These are phyloP conservation scores for Dipteronia sinensis DNA, from an alignment of 345 rosid species.

Conservation along the genomic window DNA sequence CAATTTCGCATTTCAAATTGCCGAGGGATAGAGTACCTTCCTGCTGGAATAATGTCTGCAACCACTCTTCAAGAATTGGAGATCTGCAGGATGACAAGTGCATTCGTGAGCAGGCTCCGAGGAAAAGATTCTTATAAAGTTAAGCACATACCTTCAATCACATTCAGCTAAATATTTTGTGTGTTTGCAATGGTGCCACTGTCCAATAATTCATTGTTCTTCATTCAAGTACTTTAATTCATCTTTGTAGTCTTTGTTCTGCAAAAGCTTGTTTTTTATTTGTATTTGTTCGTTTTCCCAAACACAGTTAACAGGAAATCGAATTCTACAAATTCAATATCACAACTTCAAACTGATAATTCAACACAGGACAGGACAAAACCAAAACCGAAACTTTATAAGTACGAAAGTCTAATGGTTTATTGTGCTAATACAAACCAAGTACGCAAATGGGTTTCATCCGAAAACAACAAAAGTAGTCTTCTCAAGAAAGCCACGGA, in stretches of 20 bases:
- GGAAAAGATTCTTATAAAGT: slow-evolving; percentile 25
- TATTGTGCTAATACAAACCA: not conserved
- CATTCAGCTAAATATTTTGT: not conserved
- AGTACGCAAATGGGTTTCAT: too few species aligned
- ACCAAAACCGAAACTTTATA: too few species aligned
- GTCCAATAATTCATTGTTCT: too few species aligned
- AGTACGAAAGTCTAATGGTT: not conserved
- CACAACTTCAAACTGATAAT: too few species aligned
- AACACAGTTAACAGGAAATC: too few species aligned
- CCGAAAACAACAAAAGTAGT: too few species aligned
- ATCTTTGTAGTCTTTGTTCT: not conserved
- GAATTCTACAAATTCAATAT: too few species aligned
- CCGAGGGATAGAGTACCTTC: slow-evolving; percentile 14
- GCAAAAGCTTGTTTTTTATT: too few species aligned
- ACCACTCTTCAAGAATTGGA: slow-evolving; percentile 14
- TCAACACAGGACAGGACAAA: too few species aligned
- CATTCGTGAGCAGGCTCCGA: slow-evolving; percentile 10
- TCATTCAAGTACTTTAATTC: not conserved
- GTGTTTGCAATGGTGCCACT: too few species aligned
- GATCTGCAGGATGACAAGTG: slow-evolving; percentile 17
- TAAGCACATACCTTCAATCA: slow-evolving; percentile 21
- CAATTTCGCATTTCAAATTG: slow-evolving; percentile 19
- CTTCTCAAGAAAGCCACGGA: too few species aligned
- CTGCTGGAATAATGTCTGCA: slow-evolving; percentile 9
- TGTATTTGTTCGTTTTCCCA: too few species aligned